These are phyloP conservation scores for Naegleria gruberi DNA, from an alignment of 208 protist genomes.

Conservation along the genomic window DNA sequence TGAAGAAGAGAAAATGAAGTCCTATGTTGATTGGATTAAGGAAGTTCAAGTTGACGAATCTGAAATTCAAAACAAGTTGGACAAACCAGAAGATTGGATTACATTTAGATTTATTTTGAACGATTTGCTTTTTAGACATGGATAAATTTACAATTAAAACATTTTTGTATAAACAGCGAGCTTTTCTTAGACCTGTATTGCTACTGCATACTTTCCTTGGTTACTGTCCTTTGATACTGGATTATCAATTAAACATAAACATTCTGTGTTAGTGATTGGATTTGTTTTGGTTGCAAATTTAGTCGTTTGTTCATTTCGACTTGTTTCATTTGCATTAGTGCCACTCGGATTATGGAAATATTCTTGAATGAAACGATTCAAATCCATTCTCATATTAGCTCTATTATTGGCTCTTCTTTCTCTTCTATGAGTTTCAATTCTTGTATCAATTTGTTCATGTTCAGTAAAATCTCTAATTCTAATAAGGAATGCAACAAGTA, in stretches of 20 bases:
- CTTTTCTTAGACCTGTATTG: neutral
- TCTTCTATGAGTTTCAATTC: neutral
- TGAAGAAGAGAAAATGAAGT: neutral
- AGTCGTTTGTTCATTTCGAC: neutral
- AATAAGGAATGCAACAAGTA: neutral
- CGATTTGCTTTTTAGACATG: neutral
- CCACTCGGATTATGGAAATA: too few relatives aligned
- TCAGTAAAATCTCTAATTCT: neutral
- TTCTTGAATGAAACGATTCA: neutral
- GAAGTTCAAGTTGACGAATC: neutral
- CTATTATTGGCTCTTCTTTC: neutral
- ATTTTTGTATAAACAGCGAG: neutral
- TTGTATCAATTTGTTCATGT: neutral
- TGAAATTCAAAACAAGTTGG: neutral
- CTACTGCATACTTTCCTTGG: neutral
- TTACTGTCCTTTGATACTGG: neutral
- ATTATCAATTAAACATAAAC: neutral
- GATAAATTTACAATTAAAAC: neutral
- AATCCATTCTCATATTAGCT: neutral
- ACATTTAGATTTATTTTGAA: neutral
- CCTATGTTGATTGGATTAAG: neutral
- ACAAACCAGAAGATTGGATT: neutral
- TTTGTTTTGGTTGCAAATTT: neutral
- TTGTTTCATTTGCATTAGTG: neutral
- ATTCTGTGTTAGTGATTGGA: neutral